phyloP scores from a whole-genome alignment of 192 early-diverging fungal genomes.

The Podila epigama region DNA sequence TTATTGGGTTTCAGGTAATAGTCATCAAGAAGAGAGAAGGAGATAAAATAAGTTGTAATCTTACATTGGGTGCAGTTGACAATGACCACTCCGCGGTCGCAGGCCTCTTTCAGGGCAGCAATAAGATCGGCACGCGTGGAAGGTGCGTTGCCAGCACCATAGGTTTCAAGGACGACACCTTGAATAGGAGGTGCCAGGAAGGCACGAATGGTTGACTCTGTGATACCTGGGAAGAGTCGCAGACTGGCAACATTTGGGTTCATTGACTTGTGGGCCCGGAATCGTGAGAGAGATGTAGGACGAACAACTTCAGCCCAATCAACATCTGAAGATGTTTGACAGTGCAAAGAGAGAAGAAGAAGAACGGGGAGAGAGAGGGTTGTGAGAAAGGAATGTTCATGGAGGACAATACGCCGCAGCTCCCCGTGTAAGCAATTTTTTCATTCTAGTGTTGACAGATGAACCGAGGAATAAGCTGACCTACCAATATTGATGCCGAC shows the following conservation, averaged over 20 bases:
- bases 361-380: not conserved
- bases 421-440: too few species aligned
- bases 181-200: conserved; percentile 86
- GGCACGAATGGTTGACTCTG: conserved; percentile 82
- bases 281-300: conserved; percentile 84
- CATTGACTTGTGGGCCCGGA: conserved; percentile 85
- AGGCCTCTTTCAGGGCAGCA: conserved; percentile 83
- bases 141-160: conserved; percentile 97
- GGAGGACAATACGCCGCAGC: not conserved
- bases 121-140: conserved; percentile 87
- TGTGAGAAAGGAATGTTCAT: not conserved
- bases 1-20: too few species aligned
- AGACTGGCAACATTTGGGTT: conserved; percentile 88
- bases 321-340: conserved; percentile 67
- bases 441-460: not conserved
- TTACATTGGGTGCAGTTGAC: conserved; percentile 94
- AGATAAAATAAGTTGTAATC: not conserved
- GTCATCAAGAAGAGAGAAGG: conserved; percentile 30
- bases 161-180: conserved; percentile 95
- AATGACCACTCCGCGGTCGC: conserved; percentile 93
- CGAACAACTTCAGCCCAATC: conserved; percentile 88
- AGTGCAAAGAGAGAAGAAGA: not conserved
- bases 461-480: not conserved
- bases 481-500: conserved; percentile 95
- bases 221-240: conserved; percentile 95